These are phyloP conservation scores for Acrasis kona DNA, from an alignment of 78 protist species.

Conservation along the genomic window DNA sequence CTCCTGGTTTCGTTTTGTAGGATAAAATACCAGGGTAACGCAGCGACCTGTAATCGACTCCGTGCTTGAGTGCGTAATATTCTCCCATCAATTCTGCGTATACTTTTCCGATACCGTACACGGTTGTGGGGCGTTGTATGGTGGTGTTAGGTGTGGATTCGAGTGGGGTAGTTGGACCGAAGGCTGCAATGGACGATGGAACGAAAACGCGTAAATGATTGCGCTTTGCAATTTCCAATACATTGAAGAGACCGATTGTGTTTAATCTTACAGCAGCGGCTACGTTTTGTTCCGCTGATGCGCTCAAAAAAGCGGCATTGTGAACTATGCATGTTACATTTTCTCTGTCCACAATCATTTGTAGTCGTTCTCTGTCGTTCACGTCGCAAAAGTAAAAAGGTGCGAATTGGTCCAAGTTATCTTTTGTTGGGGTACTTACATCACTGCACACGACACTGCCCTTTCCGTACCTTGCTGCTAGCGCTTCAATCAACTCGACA, in stretches of 20 bases:
- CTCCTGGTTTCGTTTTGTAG: slow-evolving; percentile 51
- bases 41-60: slow-evolving; percentile 57
- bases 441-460: slow-evolving; percentile 35
- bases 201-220: slow-evolving; percentile 13
- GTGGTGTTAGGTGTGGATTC: slow-evolving; percentile 38
- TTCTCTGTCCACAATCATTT: slow-evolving; percentile 19
- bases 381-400: slow-evolving; percentile 41
- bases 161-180: slow-evolving; percentile 16
- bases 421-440: not conserved
- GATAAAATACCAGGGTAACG: slow-evolving; percentile 70
- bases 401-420: slow-evolving; percentile 1
- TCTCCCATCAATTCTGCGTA: slow-evolving; percentile 41
- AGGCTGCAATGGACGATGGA: slow-evolving; percentile 61
- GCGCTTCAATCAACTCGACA: not conserved
- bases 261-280: slow-evolving; percentile 36
- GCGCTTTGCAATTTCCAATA: slow-evolving; percentile 21
- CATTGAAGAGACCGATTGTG: slow-evolving; percentile 27
- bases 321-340: slow-evolving; percentile 33
- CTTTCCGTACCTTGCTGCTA: slow-evolving; percentile 19
- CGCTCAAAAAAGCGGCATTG: slow-evolving; percentile 30
- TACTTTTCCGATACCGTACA: slow-evolving; percentile 65
- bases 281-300: slow-evolving; percentile 46
- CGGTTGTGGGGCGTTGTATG: slow-evolving; percentile 51
- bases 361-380: not conserved
- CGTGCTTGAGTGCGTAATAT: slow-evolving; percentile 38